Conservation (phyloP, 2,329 filamentous ascomycete species). For the Pseudopyrenochaeta lycopersici region DNA sequence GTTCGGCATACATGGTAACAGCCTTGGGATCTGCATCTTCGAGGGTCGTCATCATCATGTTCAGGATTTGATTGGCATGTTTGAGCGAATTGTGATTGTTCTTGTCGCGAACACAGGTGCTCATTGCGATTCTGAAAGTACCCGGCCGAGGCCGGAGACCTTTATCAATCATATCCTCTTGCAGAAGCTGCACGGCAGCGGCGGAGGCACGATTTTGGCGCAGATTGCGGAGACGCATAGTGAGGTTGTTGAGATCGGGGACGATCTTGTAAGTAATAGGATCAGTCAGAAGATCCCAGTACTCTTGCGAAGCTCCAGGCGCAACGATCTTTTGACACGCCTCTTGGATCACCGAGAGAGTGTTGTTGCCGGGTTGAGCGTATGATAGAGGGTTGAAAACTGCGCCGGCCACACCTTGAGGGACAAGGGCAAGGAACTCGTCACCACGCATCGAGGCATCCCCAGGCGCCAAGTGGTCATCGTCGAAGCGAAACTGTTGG, state of each 20-base stretch:
- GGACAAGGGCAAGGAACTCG: slow-evolving; percentile 41
- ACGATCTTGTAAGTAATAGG: slow-evolving; percentile 63
- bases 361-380: slow-evolving; percentile 61
- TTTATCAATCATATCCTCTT: slow-evolving; percentile 38
- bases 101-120: slow-evolving; percentile 77
- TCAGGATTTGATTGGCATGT: slow-evolving; percentile 71
- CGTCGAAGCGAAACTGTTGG: slow-evolving; percentile 32
- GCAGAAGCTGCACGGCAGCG: slow-evolving; percentile 68
- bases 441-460: slow-evolving; percentile 34
- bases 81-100: slow-evolving; percentile 75
- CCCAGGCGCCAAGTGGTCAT: slow-evolving; percentile 37
- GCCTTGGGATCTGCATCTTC: slow-evolving; percentile 43
- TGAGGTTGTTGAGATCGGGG: slow-evolving; percentile 77
- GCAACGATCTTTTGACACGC: slow-evolving; percentile 69
- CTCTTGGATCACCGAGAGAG: slow-evolving; percentile 74
- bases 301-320: slow-evolving; percentile 71
- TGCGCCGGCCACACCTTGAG: slow-evolving; percentile 28
- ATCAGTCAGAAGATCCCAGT: slow-evolving; percentile 78
- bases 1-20: slow-evolving; percentile 40
- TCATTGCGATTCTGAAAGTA: slow-evolving; percentile 77
- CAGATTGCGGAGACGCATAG: slow-evolving; percentile 73
- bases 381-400: slow-evolving; percentile 49
- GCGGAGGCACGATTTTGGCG: slow-evolving; percentile 71
- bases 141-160: slow-evolving; percentile 47
- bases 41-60: slow-evolving; percentile 46